These are phyloP conservation scores for Selaginella moellendorffii DNA, from an alignment of 75 land plant species.

Conservation along the genomic window DNA sequence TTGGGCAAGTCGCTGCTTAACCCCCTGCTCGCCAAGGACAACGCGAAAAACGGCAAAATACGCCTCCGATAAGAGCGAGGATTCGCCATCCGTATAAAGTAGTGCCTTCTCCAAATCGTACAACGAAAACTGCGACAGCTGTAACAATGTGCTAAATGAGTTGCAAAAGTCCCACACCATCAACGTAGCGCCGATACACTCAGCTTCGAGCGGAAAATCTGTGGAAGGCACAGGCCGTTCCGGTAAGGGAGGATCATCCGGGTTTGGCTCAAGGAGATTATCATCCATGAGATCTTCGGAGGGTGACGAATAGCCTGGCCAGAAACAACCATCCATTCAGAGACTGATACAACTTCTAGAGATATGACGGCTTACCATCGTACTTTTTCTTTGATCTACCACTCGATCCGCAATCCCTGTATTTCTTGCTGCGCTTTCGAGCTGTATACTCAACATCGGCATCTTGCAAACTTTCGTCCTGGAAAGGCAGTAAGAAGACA, in stretches of 20 bases:
- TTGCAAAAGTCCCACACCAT: constrained; percentile 10
- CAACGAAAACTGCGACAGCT: constrained; percentile 2
- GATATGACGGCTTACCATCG: background rate
- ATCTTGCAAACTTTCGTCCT: background rate
- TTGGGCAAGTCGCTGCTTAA: background rate
- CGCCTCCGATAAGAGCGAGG: background rate
- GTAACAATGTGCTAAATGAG: background rate
- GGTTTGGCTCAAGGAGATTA: background rate
- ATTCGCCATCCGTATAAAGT: background rate
- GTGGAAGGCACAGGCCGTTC: constrained; percentile 1
- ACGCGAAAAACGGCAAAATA: constrained; percentile 1
- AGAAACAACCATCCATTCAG: background rate
- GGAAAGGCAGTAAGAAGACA: too few relatives aligned
- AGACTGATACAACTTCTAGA: background rate
- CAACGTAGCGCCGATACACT: background rate
- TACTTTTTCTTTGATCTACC: background rate
- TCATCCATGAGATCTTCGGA: constrained; percentile 1
- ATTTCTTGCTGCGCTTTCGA: background rate
- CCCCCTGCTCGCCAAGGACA: background rate
- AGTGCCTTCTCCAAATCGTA: background rate
- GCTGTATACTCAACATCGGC: background rate
- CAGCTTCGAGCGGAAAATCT: background rate
- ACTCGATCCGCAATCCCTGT: background rate
- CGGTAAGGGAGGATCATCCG: background rate
- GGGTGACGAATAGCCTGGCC: background rate